Evolutionary conservation across 176 grass and related monocot species (phyloP).

Genomic region (Bonia amplexicaulis): DNA sequence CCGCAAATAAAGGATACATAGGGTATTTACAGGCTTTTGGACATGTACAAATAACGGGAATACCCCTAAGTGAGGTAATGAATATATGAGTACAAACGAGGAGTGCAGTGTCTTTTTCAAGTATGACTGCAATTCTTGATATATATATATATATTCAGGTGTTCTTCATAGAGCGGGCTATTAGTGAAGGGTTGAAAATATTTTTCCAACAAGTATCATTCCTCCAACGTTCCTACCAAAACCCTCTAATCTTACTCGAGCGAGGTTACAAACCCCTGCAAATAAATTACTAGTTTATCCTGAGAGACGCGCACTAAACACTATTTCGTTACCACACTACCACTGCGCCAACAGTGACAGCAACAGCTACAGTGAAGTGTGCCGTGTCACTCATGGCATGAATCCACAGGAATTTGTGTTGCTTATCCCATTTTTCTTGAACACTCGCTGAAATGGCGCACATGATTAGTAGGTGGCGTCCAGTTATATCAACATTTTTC

Average conservation of each 20-base stretch:
- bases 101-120: too few species aligned
- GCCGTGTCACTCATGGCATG: background rate
- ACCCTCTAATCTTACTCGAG: background rate
- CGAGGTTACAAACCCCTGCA: background rate
- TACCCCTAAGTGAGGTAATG: too few species aligned
- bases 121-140: too few species aligned
- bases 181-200: too few species aligned
- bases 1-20: too few species aligned
- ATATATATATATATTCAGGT: too few species aligned
- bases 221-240: background rate
- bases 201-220: too few species aligned
- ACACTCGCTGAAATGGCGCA: background rate
- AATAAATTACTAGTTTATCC: background rate
- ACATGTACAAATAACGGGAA: too few species aligned
- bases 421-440: background rate
- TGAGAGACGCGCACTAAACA: background rate
- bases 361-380: background rate
- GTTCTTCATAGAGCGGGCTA: too few species aligned
- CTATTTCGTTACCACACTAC: too few species aligned
- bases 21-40: too few species aligned
- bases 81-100: too few species aligned
- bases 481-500: background rate
- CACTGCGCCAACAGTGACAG: background rate
- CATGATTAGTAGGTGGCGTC: constrained; percentile 19
- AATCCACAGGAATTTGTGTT: background rate